phyloP scores from a whole-genome alignment of 768 basidiomycete genomes.

The Leucosporidium creatinivorum region DNA sequence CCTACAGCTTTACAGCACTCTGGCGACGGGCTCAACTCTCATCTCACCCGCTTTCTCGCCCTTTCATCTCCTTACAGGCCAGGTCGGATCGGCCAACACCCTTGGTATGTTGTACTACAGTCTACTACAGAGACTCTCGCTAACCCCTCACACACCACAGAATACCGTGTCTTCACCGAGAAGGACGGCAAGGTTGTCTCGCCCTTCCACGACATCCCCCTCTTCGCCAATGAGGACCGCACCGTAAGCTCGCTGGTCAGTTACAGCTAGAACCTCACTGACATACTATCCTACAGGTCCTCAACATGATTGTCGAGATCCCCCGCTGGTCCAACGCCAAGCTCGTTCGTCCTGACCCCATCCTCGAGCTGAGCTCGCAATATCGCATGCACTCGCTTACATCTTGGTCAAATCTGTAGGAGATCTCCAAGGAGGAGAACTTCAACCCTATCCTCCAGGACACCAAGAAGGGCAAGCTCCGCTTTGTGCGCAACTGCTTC shows the following conservation, averaged over 20 bases:
- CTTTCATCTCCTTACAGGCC: slow-evolving; percentile 48
- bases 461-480: slow-evolving; percentile 89
- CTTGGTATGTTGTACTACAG: slow-evolving; percentile 57
- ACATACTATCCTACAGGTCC: slow-evolving; percentile 85
- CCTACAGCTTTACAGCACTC: background rate
- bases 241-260: slow-evolving; percentile 63
- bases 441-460: slow-evolving; percentile 99
- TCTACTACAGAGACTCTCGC: no score
- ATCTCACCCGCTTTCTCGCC: background rate
- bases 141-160: slow-evolving; percentile 45
- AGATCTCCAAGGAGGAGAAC: slow-evolving; percentile 95
- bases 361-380: background rate
- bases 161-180: slow-evolving; percentile 92
- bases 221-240: slow-evolving; percentile 90
- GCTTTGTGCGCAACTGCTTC: slow-evolving; percentile 99
- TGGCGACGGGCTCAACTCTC: background rate
- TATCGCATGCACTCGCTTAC: background rate
- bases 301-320: slow-evolving; percentile 97
- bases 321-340: slow-evolving; percentile 99
- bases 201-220: slow-evolving; percentile 87
- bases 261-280: slow-evolving; percentile 65
- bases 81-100: slow-evolving; percentile 80
- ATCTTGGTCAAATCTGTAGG: slow-evolving; percentile 38
- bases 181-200: slow-evolving; percentile 76
- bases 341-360: slow-evolving; percentile 57